These are phyloP conservation scores for Schizophyllum amplum DNA, from an alignment of 1,284 basidiomycete species.

Conservation along the genomic window DNA sequence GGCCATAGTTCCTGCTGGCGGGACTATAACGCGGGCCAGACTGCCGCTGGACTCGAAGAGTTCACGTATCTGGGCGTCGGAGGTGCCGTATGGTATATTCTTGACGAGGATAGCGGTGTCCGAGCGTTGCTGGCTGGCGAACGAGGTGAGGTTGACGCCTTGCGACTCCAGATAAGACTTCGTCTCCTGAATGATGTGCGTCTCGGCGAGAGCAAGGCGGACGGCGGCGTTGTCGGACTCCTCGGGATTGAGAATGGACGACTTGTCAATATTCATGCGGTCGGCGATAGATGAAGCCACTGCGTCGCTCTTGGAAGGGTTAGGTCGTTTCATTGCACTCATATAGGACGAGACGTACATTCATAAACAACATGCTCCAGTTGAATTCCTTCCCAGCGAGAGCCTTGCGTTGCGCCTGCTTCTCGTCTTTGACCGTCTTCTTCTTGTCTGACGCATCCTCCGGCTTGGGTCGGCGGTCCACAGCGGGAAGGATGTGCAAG, in stretches of 20 bases:
- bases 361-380: conserved; percentile 97
- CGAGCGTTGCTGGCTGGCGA: conserved; percentile 51
- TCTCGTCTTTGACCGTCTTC: conserved; percentile 61
- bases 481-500: conserved; percentile 83
- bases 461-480: conserved; percentile 47
- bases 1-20: conserved; percentile 91
- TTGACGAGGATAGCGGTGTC: conserved; percentile 89
- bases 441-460: conserved; percentile 41
- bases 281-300: conserved; percentile 80
- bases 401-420: conserved; percentile 64
- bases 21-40: conserved; percentile 74
- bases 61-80: conserved; percentile 63
- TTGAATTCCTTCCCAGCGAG: conserved; percentile 82
- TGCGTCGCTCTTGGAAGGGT: conserved; percentile 66
- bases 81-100: conserved; percentile 93
- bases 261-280: conserved; percentile 76
- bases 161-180: conserved; percentile 80
- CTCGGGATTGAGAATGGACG: conserved; percentile 80
- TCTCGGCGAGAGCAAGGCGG: conserved; percentile 93
- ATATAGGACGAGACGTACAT: conserved; percentile 59
- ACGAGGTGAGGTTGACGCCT: conserved; percentile 56
- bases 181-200: conserved; percentile 92
- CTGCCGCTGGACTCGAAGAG: conserved; percentile 77
- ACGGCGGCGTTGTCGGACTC: conserved; percentile 70
- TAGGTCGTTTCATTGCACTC: conserved; percentile 16